These are phyloP conservation scores for Talaromyces trachyspermus DNA, from an alignment of 495 filamentous ascomycete genomes.

Conservation along the genomic window DNA sequence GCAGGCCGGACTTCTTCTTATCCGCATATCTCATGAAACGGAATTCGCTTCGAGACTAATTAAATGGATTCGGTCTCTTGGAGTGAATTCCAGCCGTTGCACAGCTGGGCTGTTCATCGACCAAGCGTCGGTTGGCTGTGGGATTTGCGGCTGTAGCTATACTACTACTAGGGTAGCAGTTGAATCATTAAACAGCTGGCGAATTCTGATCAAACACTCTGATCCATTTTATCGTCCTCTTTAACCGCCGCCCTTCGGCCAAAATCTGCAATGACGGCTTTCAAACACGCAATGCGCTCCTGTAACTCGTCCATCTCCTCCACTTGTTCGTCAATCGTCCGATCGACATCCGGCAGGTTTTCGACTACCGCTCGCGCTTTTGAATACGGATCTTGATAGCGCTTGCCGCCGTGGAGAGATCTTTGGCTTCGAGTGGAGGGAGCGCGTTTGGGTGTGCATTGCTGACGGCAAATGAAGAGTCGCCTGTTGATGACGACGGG, in stretches of 20 bases:
- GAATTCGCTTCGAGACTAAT: too few species aligned
- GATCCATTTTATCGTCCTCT: conserved; percentile 6
- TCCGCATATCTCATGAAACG: too few species aligned
- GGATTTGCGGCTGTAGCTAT: too few species aligned
- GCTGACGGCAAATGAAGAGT: conserved; percentile 15
- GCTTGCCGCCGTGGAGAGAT: conserved; percentile 66
- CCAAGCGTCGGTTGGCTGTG: not conserved
- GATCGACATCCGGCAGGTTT: conserved; percentile 64
- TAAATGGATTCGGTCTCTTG: too few species aligned
- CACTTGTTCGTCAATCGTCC: conserved; percentile 70
- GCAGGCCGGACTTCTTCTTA: too few species aligned
- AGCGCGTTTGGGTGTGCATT: conserved; percentile 24
- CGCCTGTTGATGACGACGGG: conserved; percentile 1
- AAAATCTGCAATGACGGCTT: conserved; percentile 43
- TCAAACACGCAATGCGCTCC: conserved; percentile 53
- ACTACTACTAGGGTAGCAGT: too few species aligned
- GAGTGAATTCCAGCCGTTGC: not conserved
- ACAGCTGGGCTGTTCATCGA: not conserved
- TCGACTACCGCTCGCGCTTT: conserved; percentile 63
- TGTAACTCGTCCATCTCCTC: conserved; percentile 72
- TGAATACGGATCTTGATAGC: conserved; percentile 72
- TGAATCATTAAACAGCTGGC: too few species aligned
- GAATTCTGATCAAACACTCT: not conserved
- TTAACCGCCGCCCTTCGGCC: conserved; percentile 24
- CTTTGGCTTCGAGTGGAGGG: conserved; percentile 60